Conservation (phyloP, 2,329 filamentous ascomycete species). For the Cladosporium sp. region DNA sequence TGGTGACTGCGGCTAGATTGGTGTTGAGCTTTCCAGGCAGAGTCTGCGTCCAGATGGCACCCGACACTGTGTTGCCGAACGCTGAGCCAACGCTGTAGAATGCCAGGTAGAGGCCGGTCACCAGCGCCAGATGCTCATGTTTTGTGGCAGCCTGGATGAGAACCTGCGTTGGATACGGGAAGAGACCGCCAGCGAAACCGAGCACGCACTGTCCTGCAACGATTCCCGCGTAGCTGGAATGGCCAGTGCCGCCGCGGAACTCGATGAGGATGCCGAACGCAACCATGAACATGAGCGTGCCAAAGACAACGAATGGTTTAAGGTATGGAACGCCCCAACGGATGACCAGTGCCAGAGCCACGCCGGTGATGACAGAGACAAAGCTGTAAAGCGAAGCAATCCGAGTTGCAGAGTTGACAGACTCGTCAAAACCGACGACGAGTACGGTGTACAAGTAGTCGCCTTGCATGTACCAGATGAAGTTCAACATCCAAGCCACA, state of each 20-base stretch:
- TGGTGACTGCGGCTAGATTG: conserved; percentile 24
- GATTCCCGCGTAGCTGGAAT: conserved; percentile 49
- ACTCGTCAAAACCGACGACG: conserved; percentile 57
- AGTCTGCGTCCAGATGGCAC: conserved; percentile 52
- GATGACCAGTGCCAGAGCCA: conserved; percentile 53
- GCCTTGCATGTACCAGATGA: conserved; percentile 58
- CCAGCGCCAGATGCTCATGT: conserved; percentile 56
- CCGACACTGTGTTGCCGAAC: conserved; percentile 53
- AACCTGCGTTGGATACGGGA: conserved; percentile 49
- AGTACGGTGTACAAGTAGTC: conserved; percentile 62
- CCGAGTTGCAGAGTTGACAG: conserved; percentile 52
- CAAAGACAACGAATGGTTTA: conserved; percentile 59
- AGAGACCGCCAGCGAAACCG: conserved; percentile 60
- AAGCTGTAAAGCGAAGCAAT: conserved; percentile 57
- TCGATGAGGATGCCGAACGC: conserved; percentile 61
- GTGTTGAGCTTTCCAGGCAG: conserved; percentile 44
- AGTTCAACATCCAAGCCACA: conserved; percentile 54
- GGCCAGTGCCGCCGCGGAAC: conserved; percentile 51
- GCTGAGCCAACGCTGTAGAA: conserved; percentile 57
- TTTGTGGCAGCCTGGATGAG: conserved; percentile 48
- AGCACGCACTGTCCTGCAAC: conserved; percentile 60
- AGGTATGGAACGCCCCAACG: conserved; percentile 51
- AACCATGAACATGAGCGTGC: conserved; percentile 58
- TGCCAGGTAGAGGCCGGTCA: conserved; percentile 54
- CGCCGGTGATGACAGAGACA: conserved; percentile 54